A percentile compares a stretch with the other conserved stretches of the same genome.
These are phyloP conservation scores for Crepidotus variabilis DNA, from an alignment of 768 basidiomycete genomes.

Conservation along the genomic window DNA sequence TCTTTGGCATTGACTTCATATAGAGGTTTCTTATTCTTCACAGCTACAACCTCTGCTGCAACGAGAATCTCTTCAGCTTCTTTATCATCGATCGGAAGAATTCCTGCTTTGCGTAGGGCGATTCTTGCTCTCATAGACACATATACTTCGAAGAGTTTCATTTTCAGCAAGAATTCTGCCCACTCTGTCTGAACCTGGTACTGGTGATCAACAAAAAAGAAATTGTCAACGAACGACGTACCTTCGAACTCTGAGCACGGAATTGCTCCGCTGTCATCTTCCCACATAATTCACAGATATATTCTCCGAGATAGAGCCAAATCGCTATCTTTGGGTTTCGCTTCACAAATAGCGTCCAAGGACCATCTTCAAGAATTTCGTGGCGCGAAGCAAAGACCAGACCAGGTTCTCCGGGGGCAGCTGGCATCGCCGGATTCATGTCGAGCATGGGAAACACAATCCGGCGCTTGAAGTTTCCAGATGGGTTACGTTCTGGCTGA, in stretches of 20 bases:
- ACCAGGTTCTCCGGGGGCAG: conserved; percentile 19
- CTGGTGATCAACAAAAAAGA: neutral
- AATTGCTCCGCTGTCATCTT: conserved; percentile 17
- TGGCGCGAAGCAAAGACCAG: conserved; percentile 19
- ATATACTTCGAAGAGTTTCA: conserved; percentile 13
- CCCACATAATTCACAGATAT: conserved; percentile 16
- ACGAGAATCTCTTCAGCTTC: conserved; percentile 6
- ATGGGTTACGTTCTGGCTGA: conserved; percentile 8
- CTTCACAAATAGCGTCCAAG: conserved; percentile 19
- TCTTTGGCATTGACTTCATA: conserved; percentile 8
- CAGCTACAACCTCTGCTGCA: conserved; percentile 6
- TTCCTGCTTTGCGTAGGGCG: conserved; percentile 14
- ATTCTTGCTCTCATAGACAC: conserved; percentile 23
- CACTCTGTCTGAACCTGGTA: conserved; percentile 16
- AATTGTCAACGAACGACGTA: neutral
- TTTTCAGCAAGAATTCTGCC: conserved; percentile 11
- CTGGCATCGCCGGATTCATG: conserved; percentile 19
- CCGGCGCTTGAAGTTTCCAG: conserved; percentile 6
- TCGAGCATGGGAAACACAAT: conserved; percentile 18
- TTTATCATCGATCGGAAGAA: conserved; percentile 10
- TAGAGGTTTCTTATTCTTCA: conserved; percentile 7
- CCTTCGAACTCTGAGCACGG: conserved; percentile 9
- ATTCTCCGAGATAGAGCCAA: conserved; percentile 25
- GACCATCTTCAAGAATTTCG: conserved; percentile 13
- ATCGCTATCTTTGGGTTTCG: conserved; percentile 2